Evolutionary conservation across 768 basidiomycete species (phyloP).

Genomic region (Lyophyllum shimeji): DNA sequence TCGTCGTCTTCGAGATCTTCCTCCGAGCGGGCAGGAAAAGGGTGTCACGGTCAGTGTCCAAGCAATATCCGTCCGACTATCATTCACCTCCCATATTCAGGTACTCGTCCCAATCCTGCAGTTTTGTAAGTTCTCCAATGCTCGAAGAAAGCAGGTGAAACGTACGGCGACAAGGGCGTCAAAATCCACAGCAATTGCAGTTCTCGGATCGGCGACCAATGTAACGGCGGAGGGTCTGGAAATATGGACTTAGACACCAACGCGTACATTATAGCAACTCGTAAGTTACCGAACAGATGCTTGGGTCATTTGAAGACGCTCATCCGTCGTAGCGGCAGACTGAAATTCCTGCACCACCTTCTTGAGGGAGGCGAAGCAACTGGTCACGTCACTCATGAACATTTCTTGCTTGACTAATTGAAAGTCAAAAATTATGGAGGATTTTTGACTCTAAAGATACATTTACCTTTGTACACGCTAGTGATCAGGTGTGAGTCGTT

Average conservation of each 20-base stretch:
- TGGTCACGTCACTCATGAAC: constrained; percentile 76
- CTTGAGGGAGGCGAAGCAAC: constrained; percentile 75
- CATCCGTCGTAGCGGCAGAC: constrained; percentile 40
- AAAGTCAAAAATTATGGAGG: constrained; percentile 6
- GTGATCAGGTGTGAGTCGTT: neutral
- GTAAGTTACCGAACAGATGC: constrained; percentile 55
- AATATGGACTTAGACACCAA: constrained; percentile 1
- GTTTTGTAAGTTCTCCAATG: neutral
- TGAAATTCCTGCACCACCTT: constrained; percentile 73
- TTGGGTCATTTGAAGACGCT: constrained; percentile 71
- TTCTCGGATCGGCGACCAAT: constrained; percentile 48
- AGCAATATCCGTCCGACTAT: neutral
- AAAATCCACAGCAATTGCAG: constrained; percentile 54
- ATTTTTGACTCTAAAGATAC: constrained; percentile 47
- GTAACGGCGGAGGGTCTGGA: constrained; percentile 51
- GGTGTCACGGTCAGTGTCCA: neutral
- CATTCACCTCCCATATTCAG: constrained; percentile 44
- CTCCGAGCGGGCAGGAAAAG: constrained; percentile 7
- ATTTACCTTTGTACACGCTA: constrained; percentile 49
- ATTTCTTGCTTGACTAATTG: constrained; percentile 78
- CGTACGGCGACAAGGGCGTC: constrained; percentile 65
- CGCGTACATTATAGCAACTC: neutral
- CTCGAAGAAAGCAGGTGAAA: constrained; percentile 5
- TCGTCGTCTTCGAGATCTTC: constrained; percentile 46
- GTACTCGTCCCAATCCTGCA: constrained; percentile 64